phyloP scores from a whole-genome alignment of 1,139 yeast species.

The Scheffersomyces titani region DNA sequence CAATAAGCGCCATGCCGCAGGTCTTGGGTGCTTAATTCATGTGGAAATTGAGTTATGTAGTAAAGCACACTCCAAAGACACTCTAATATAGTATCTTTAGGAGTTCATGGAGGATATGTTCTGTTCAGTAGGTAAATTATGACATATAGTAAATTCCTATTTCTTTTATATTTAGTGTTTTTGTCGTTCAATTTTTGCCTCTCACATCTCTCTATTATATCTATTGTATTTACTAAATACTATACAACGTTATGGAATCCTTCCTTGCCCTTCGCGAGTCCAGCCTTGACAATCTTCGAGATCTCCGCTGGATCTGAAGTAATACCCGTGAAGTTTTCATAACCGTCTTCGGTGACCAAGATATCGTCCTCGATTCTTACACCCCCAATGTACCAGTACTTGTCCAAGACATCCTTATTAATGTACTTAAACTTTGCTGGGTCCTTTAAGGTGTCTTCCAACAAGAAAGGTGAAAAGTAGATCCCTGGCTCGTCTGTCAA shows the following conservation, averaged over 20 bases:
- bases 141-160: not conserved
- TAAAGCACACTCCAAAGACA: too few relatives aligned
- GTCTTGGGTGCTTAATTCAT: not conserved
- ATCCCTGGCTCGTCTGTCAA: conserved; percentile 95
- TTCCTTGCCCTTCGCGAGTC: conserved; percentile 61
- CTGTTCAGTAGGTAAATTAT: not conserved
- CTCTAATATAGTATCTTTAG: too few relatives aligned
- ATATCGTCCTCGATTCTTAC: conserved; percentile 96
- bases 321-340: conserved; percentile 76
- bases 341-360: conserved; percentile 72
- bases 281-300: conserved; percentile 69
- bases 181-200: too few relatives aligned
- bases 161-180: too few relatives aligned
- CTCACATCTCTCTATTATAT: too few relatives aligned
- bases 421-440: conserved; percentile 62
- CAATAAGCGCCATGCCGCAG: not conserved
- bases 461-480: conserved; percentile 81
- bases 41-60: not conserved
- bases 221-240: not conserved
- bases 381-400: conserved; percentile 89
- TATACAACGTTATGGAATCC: conserved; percentile 65
- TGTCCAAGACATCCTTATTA: conserved; percentile 63
- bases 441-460: conserved; percentile 64
- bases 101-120: too few relatives aligned
- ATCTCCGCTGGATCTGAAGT: conserved; percentile 87